phyloP scores from a whole-genome alignment of 1,284 basidiomycete species.

The Sporisorium exsertum region DNA sequence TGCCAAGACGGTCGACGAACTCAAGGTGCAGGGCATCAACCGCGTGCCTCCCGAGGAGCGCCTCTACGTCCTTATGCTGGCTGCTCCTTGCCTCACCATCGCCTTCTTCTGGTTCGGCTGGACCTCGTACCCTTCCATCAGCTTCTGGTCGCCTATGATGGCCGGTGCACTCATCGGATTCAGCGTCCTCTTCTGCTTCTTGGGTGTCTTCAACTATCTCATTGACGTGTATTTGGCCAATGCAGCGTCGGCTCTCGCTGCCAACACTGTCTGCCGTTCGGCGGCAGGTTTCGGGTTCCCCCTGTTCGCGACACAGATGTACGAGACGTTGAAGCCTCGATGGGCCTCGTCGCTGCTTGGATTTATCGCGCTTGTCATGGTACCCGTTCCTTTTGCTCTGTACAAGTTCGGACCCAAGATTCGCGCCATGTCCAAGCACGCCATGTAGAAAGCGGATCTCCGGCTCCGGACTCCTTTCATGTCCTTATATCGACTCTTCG shows the following conservation, averaged over 20 bases:
- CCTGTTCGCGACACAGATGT: slow-evolving; percentile 73
- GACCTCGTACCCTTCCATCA: slow-evolving; percentile 59
- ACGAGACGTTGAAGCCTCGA: slow-evolving; percentile 75
- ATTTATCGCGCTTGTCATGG: slow-evolving; percentile 77
- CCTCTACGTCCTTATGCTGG: slow-evolving; percentile 62
- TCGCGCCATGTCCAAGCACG: slow-evolving; percentile 60
- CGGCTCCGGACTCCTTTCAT: background rate
- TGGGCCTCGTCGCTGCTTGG: slow-evolving; percentile 82
- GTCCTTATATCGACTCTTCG: background rate
- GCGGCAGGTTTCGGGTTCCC: slow-evolving; percentile 75
- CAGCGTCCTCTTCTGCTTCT: slow-evolving; percentile 74
- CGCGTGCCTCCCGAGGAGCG: slow-evolving; percentile 65
- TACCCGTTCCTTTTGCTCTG: slow-evolving; percentile 76
- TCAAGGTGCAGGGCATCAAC: slow-evolving; percentile 45
- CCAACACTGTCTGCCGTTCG: slow-evolving; percentile 78
- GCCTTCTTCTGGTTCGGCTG: slow-evolving; percentile 70
- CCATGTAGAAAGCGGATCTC: slow-evolving; percentile 16
- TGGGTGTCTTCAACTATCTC: slow-evolving; percentile 71
- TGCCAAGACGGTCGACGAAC: slow-evolving; percentile 44
- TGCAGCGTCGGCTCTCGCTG: slow-evolving; percentile 74
- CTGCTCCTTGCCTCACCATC: slow-evolving; percentile 68
- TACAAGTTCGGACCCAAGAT: slow-evolving; percentile 72
- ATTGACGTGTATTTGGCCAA: slow-evolving; percentile 73
- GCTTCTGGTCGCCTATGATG: slow-evolving; percentile 72
- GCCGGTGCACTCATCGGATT: slow-evolving; percentile 71